Conservation (phyloP, 1,284 basidiomycete species). For the Heterobasidion occidentale region DNA sequence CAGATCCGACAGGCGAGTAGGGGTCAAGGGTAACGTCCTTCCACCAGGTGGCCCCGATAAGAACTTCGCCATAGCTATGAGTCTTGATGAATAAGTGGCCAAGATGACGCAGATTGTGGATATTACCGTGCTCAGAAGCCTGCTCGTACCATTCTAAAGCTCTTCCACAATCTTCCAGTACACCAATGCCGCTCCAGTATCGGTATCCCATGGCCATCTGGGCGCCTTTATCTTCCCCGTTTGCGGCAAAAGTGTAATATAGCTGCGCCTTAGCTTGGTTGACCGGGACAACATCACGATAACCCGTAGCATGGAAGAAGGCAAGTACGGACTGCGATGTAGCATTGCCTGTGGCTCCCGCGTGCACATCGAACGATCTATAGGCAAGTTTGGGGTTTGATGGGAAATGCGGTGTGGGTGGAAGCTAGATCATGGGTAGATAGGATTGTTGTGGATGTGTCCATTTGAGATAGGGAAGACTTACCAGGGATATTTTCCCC, state of each 20-base stretch:
- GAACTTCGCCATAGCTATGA: conserved; percentile 65
- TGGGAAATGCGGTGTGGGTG: conserved; percentile 56
- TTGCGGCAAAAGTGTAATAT: conserved; percentile 90
- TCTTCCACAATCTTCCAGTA: conserved; percentile 75
- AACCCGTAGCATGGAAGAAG: conserved; percentile 85
- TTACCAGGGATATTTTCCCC: conserved; percentile 66
- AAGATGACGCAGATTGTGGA: neutral
- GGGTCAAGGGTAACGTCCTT: conserved; percentile 74
- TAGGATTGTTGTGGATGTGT: neutral
- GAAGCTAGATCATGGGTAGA: conserved; percentile 40
- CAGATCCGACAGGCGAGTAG: conserved; percentile 84
- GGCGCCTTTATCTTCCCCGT: conserved; percentile 79
- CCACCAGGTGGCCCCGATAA: conserved; percentile 88
- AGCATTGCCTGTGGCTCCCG: conserved; percentile 64
- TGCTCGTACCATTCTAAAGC: conserved; percentile 84
- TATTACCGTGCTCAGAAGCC: conserved; percentile 73
- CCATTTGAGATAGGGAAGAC: conserved; percentile 17
- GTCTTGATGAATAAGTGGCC: conserved; percentile 5
- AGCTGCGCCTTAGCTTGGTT: conserved; percentile 77
- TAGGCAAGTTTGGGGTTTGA: conserved; percentile 55
- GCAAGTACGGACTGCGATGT: conserved; percentile 79
- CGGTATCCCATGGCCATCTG: conserved; percentile 93
- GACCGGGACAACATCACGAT: conserved; percentile 59
- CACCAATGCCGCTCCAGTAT: conserved; percentile 94
- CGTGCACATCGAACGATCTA: conserved; percentile 52